phyloP scores from a whole-genome alignment of 169 alveolate genomes.

The Cryptosporidium baileyi region DNA sequence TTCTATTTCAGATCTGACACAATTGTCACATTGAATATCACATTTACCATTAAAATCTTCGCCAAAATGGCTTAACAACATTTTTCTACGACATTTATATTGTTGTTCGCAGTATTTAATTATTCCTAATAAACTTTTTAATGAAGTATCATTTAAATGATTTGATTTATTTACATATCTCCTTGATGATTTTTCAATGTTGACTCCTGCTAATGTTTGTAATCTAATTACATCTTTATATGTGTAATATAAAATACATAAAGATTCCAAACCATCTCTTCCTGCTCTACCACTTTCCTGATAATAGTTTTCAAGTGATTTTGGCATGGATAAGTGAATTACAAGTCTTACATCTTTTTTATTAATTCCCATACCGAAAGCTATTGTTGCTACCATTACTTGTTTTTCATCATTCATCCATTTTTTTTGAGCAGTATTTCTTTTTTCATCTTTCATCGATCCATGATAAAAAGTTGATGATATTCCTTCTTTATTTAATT shows the following conservation, averaged over 20 bases:
- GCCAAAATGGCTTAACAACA: constrained; percentile 83
- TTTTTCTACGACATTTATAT: constrained; percentile 81
- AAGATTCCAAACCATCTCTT: constrained; percentile 84
- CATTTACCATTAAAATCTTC: constrained; percentile 81
- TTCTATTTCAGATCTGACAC: constrained; percentile 57
- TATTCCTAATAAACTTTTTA: constrained; percentile 69
- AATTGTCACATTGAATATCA: constrained; percentile 76
- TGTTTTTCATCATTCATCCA: constrained; percentile 93
- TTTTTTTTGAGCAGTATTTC: constrained; percentile 77
- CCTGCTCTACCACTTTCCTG: constrained; percentile 99
- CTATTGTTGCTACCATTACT: constrained; percentile 97
- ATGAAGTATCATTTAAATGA: constrained; percentile 4
- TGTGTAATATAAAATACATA: constrained; percentile 78
- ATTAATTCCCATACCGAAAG: constrained; percentile 99
- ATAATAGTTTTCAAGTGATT: constrained; percentile 94
- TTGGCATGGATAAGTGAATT: constrained; percentile 95
- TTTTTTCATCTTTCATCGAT: constrained; percentile 76
- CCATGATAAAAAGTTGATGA: constrained; percentile 85
- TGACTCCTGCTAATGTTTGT: constrained; percentile 71
- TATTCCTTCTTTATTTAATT: constrained; percentile 80
- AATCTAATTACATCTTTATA: constrained; percentile 77
- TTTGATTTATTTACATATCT: background rate
- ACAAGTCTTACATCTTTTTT: constrained; percentile 97
- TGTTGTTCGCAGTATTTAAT: constrained; percentile 86
- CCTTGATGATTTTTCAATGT: constrained; percentile 8